These are phyloP conservation scores for Botrytis squamosa DNA, from an alignment of 2,329 filamentous ascomycete genomes.

Conservation along the genomic window DNA sequence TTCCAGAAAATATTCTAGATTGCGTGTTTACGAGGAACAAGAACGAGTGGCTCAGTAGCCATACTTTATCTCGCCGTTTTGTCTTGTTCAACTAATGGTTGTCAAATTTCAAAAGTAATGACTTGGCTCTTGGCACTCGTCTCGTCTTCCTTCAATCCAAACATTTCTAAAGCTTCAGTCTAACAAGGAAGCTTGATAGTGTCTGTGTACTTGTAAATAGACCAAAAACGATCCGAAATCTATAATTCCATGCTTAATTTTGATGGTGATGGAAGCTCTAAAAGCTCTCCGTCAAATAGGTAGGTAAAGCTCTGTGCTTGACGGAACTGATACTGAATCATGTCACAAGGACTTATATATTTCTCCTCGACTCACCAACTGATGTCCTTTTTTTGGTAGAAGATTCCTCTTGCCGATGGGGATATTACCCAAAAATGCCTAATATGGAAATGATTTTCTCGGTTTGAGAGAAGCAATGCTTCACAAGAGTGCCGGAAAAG, in stretches of 20 bases:
- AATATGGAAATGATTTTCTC: not conserved
- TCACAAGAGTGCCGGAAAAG: not conserved
- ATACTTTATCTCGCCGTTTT: not conserved
- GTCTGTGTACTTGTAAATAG: not conserved
- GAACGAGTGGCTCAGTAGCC: not conserved
- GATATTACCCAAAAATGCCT: not conserved
- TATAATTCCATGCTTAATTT: not conserved
- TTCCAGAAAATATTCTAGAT: not conserved
- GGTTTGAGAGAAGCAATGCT: not conserved
- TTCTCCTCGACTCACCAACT: not conserved
- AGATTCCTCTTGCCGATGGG: not conserved
- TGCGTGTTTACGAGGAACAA: not conserved
- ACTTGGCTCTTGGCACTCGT: constrained; percentile 15
- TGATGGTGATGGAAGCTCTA: not conserved
- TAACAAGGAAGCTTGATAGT: not conserved
- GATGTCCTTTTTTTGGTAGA: not conserved
- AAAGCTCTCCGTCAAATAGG: not conserved
- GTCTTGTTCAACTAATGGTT: not conserved
- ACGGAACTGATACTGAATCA: not conserved
- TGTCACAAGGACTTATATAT: not conserved
- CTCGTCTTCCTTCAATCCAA: not conserved
- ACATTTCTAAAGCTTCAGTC: not conserved
- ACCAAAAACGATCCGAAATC: not conserved
- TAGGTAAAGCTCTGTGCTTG: not conserved
- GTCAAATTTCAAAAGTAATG: not conserved